phyloP scores from a whole-genome alignment of 352 stramenopile species.

The Phytophthora capsici region DNA sequence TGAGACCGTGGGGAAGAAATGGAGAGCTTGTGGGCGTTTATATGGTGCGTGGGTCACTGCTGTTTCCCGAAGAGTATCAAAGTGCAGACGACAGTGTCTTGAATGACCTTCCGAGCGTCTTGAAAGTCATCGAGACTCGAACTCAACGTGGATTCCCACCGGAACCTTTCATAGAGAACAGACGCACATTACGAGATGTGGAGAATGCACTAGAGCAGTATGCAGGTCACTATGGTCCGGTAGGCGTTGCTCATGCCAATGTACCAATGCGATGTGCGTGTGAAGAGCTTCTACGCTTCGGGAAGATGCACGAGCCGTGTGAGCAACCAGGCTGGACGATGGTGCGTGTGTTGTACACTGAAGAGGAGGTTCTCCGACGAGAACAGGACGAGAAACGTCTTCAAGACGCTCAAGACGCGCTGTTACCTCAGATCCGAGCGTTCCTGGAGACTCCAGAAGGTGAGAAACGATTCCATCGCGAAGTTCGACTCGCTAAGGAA shows the following conservation, averaged over 20 bases:
- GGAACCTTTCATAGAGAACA: constrained; percentile 61
- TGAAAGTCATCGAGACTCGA: constrained; percentile 67
- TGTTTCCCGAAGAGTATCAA: constrained; percentile 57
- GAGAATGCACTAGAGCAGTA: constrained; percentile 64
- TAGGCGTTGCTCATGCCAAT: constrained; percentile 62
- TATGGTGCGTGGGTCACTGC: constrained; percentile 45
- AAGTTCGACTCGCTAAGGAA: constrained; percentile 58
- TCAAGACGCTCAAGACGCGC: constrained; percentile 45
- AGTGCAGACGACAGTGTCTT: constrained; percentile 29
- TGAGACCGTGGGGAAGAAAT: constrained; percentile 66
- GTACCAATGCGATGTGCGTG: constrained; percentile 82
- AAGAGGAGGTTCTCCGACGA: constrained; percentile 58
- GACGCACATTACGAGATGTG: constrained; percentile 39
- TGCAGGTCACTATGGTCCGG: constrained; percentile 62
- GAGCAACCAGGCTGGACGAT: constrained; percentile 67
- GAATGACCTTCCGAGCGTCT: constrained; percentile 58
- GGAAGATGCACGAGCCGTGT: constrained; percentile 77
- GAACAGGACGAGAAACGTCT: constrained; percentile 57
- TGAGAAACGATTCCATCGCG: constrained; percentile 69
- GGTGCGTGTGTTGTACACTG: constrained; percentile 63
- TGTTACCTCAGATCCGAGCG: constrained; percentile 62
- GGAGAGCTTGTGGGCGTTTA: constrained; percentile 61
- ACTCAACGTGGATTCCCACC: constrained; percentile 70
- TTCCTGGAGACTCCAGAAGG: constrained; percentile 66
- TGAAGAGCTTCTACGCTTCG: constrained; percentile 64